These are phyloP conservation scores for Strobilomyces echinocephalus DNA, from an alignment of 768 basidiomycete species.

Conservation along the genomic window DNA sequence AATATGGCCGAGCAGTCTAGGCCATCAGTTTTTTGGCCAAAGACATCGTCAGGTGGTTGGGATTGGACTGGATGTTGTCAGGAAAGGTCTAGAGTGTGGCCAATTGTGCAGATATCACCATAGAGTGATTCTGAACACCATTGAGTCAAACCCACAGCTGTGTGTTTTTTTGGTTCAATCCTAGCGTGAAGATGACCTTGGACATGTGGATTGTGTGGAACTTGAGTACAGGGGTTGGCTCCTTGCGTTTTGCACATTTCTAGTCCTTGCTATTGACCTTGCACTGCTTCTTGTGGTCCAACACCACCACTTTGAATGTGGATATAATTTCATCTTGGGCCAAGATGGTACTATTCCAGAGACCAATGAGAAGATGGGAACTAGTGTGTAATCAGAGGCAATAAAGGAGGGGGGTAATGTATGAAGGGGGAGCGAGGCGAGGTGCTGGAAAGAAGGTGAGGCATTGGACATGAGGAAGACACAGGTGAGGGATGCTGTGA, in stretches of 20 bases:
- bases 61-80: too few relatives aligned
- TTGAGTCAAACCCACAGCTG: conserved; percentile 88
- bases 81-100: too few relatives aligned
- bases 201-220: conserved; percentile 84
- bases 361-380: conserved; percentile 71
- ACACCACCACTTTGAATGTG: neutral
- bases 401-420: conserved; percentile 76
- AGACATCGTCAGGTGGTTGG: too few relatives aligned
- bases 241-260: conserved; percentile 49
- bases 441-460: conserved; percentile 1
- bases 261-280: conserved; percentile 39
- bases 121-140: too few relatives aligned
- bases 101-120: too few relatives aligned
- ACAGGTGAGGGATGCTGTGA: conserved; percentile 56
- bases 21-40: too few relatives aligned
- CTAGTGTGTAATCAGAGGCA: conserved; percentile 48
- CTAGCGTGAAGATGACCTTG: conserved; percentile 53
- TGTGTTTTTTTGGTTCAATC: conserved; percentile 44
- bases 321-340: conserved; percentile 53
- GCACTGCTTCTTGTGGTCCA: conserved; percentile 55
- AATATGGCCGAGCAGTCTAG: too few relatives aligned
- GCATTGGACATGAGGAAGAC: conserved; percentile 8
- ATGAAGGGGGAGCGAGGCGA: conserved; percentile 78
- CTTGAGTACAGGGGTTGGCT: conserved; percentile 68
- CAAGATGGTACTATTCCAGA: conserved; percentile 71